These are phyloP conservation scores for Aspergillus heteromorphus DNA, from an alignment of 495 filamentous ascomycete genomes.

Conservation along the genomic window DNA sequence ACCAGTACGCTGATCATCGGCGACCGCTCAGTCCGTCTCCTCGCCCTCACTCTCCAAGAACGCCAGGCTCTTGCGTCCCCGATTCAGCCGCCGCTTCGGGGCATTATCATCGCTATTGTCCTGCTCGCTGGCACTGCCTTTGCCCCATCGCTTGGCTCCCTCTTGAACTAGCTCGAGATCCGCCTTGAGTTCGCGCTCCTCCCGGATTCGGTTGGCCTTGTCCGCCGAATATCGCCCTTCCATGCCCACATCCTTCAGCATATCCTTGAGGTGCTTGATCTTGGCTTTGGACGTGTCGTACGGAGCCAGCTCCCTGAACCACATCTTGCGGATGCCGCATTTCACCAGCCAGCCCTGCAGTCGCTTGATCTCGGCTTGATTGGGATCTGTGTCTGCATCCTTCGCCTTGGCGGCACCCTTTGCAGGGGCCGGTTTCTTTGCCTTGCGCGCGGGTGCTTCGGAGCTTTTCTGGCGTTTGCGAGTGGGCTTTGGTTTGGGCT, in stretches of 20 bases:
- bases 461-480: constrained; percentile 39
- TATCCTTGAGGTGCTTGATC: constrained; percentile 70
- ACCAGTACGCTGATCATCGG: neutral
- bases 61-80: constrained; percentile 46
- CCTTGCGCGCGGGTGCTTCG: constrained; percentile 27
- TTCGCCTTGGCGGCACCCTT: too few species aligned
- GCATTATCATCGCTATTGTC: constrained; percentile 36
- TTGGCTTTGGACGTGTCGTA: constrained; percentile 72
- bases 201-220: constrained; percentile 80
- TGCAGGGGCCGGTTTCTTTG: constrained; percentile 27
- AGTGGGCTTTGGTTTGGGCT: constrained; percentile 49
- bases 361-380: constrained; percentile 81
- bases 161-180: constrained; percentile 80
- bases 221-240: constrained; percentile 76
- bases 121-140: constrained; percentile 35
- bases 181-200: constrained; percentile 70
- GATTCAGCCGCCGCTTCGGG: constrained; percentile 35
- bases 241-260: constrained; percentile 82
- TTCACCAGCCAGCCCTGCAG: constrained; percentile 83
- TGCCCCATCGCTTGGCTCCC: constrained; percentile 73
- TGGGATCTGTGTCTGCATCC: constrained; percentile 51
- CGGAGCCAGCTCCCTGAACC: constrained; percentile 74
- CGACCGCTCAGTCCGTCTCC: constrained; percentile 42
- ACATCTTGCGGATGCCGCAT: constrained; percentile 92
- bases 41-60: constrained; percentile 52